Conservation (phyloP, 345 rosid genomes). For the Schrenkiella parvula region DNA sequence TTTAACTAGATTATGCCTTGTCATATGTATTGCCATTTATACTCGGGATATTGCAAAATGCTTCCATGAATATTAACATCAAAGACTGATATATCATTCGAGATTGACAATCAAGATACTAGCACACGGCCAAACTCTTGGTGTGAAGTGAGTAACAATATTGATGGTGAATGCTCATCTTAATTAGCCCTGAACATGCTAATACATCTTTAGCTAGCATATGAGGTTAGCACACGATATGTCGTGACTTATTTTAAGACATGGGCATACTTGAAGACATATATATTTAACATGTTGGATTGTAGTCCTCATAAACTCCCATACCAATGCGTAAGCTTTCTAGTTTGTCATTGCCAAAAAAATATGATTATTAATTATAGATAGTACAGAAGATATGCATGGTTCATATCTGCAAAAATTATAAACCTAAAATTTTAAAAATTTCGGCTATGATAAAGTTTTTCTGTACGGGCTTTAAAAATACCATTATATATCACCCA, state of each 20-base stretch:
- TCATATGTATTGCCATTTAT: too few relatives aligned
- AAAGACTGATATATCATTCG: not conserved
- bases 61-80: not conserved
- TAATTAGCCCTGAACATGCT: not conserved
- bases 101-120: not conserved
- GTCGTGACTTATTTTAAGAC: not conserved
- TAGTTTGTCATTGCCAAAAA: not conserved
- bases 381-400: not conserved
- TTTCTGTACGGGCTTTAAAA: not conserved
- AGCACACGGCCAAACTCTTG: not conserved
- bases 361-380: not conserved
- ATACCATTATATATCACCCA: not conserved
- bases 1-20: too few relatives aligned
- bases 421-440: not conserved
- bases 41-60: too few relatives aligned
- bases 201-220: not conserved
- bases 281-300: not conserved
- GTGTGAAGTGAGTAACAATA: not conserved
- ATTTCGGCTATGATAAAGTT: not conserved
- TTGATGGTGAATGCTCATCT: not conserved
- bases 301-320: slow-evolving; percentile 1
- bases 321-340: not conserved
- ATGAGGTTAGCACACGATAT: not conserved
- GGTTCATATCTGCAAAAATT: not conserved
- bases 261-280: not conserved